Conservation (phyloP, 1,284 basidiomycete species). For the Tilletia caries region DNA sequence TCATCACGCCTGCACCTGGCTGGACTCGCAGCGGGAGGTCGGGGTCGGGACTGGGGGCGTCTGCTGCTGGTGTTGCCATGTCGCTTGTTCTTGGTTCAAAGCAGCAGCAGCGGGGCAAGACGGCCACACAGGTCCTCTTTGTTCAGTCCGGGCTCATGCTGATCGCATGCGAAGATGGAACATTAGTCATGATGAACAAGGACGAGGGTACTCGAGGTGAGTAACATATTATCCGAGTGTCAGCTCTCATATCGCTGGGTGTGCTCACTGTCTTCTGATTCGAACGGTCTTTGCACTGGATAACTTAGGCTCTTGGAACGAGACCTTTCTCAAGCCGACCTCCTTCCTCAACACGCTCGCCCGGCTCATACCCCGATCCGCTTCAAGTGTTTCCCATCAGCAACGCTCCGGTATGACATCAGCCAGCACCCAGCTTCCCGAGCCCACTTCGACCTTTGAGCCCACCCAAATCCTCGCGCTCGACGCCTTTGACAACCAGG, state of each 20-base stretch:
- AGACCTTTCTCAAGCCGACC: constrained; percentile 33
- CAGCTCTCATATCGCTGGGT: neutral
- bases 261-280: neutral
- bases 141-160: constrained; percentile 24
- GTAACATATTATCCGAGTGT: neutral
- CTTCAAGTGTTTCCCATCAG: constrained; percentile 17
- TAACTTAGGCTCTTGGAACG: constrained; percentile 28
- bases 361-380: constrained; percentile 36
- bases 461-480: constrained; percentile 9
- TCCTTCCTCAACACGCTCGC: constrained; percentile 45
- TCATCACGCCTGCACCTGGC: neutral
- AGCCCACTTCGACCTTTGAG: neutral
- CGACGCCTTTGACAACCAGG: constrained; percentile 28
- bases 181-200: constrained; percentile 39
- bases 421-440: neutral
- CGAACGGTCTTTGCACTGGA: too few relatives aligned
- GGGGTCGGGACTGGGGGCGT: neutral
- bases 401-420: neutral
- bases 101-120: neutral
- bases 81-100: constrained; percentile 26
- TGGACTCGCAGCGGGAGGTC: neutral
- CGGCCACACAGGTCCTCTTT: neutral
- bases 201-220: constrained; percentile 15
- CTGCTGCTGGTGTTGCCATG: constrained; percentile 16
- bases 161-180: constrained; percentile 42